A percentile compares a stretch with the other conserved stretches of the same genome.
phyloP scores from a whole-genome alignment of 164 flowering plant species.

The Warburgia ugandensis region DNA sequence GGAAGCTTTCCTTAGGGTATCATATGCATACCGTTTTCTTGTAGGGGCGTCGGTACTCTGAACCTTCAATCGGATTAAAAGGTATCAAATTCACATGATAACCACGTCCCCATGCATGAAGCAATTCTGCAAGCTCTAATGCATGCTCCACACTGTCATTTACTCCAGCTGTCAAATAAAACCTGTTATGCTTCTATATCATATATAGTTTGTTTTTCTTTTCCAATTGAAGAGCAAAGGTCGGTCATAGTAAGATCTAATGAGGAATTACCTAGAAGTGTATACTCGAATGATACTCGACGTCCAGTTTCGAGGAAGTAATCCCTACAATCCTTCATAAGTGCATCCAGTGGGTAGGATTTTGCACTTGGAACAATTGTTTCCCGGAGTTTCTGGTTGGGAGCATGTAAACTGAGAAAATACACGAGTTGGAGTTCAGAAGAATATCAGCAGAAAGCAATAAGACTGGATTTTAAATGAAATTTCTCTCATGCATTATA shows the following conservation, averaged over 20 bases:
- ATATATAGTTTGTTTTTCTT: not conserved
- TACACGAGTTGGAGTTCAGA: too few species aligned
- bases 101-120: constrained; percentile 78
- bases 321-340: constrained; percentile 85
- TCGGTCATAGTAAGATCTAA: not conserved
- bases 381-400: constrained; percentile 89
- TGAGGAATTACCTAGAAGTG: constrained; percentile 62
- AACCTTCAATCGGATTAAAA: constrained; percentile 83
- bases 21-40: constrained; percentile 53
- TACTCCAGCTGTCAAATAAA: constrained; percentile 63
- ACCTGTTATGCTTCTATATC: not conserved
- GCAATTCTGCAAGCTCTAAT: constrained; percentile 75
- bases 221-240: not conserved
- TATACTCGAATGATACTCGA: constrained; percentile 85
- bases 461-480: too few species aligned
- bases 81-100: constrained; percentile 94
- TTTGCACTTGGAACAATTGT: constrained; percentile 92
- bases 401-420: constrained; percentile 76
- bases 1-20: not conserved
- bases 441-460: too few species aligned
- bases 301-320: constrained; percentile 74
- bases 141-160: constrained; percentile 81
- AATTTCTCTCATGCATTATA: too few species aligned
- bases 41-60: constrained; percentile 78
- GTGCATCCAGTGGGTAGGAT: constrained; percentile 80